Evolutionary conservation across 176 grass and related monocot species (phyloP), one percentile per base, ranked within the genome.

Genomic region (Cenchrus americanus): DNA sequence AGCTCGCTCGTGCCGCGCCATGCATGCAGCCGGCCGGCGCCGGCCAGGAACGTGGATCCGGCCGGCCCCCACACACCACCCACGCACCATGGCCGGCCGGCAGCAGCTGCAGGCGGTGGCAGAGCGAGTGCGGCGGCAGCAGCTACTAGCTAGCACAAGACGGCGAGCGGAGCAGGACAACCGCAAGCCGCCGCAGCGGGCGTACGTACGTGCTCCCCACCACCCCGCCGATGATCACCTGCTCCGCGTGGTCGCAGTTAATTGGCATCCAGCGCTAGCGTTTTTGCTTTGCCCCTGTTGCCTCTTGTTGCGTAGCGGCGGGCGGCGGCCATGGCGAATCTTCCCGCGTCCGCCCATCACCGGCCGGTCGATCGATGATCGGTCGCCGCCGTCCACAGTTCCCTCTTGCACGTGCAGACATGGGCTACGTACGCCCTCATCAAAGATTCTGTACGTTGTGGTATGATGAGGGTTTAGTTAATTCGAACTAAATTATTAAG

Each of bases 81-180:
- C 55, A 58, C 19, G 54, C 22, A 12, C 34, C 34, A 37, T 37
- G 34, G 34, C 34, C 34, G 34, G 34, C 8, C 21, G 22, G 69
- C 69, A 49, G 69, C 10, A 37, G 43, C 44, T 24, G 59, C 59
- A 61, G 58, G 58, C n/a, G 19, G 57, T 5, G 21, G 57, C 57
- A 60, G 68, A 10, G 7, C 7, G 51, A 32, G 34, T 37, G 34
- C 34, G 34, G 19, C 14, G 1, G 43, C 43, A 44, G 42, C 7
- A 52, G 50, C 18, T 30, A 30, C 18, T 30, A 30, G 34, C 34
- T 4, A 2, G 48, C 42, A 63, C 55, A 83, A 77, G 86, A 61
- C 67, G 80, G 71, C 58, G 75, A 70, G 57, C 23, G 75, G 60
- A 73, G 76, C 18, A 11, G 24, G 87, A 89, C 87, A 89, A 84